Base-by-base conservation (phyloP, 2,329 filamentous ascomycete species). In the Juglanconis sp. region DNA sequence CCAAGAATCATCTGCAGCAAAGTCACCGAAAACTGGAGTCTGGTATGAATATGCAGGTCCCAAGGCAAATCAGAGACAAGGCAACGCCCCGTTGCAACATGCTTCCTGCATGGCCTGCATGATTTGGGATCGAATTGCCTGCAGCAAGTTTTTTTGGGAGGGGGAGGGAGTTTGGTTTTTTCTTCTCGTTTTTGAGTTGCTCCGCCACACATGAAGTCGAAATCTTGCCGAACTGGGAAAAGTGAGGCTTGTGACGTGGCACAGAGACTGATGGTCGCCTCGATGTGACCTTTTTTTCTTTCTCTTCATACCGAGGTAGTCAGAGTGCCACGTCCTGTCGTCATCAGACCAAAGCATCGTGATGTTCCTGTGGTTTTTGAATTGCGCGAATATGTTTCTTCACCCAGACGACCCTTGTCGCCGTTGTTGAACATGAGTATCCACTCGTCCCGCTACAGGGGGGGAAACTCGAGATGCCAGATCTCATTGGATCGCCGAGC, bases 161-260 rank as follows among this genome's bases (percentile, higher is more conserved):
- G n/a, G 42, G 31, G 31, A 35, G 24, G n/a, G n/a, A 1, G n/a
- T n/a, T 38, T 49, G 56, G 52, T 50, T 7, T 48, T 52, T 65
- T 65, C 65, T 63, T 58, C 64, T 55, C 64, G 57, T 34, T 52
- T 40, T 62, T 50, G 50, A 57, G 65, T 65, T 68, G 69, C 76
- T 77, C 71, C 74, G 75, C 76, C 76, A 77, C 75, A 71, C 65
- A 56, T 65, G 57, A 60, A 54, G 54, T 64, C 62, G 62, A 56
- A 59, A 56, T 42, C 64, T 63, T 60, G 61, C 58, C 49, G 60
- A 57, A 57, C 46, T 56, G 56, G 42, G 53, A 47, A 52, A 65
- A 56, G 64, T 74, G 74, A 76, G 75, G 74, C 75, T 77, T 69
- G 74, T 76, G 76, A 79, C 77, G 77, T 79, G 77, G 76, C 77